phyloP scores from a whole-genome alignment of 1,284 basidiomycete species.

The Neonothopanus nambi region DNA sequence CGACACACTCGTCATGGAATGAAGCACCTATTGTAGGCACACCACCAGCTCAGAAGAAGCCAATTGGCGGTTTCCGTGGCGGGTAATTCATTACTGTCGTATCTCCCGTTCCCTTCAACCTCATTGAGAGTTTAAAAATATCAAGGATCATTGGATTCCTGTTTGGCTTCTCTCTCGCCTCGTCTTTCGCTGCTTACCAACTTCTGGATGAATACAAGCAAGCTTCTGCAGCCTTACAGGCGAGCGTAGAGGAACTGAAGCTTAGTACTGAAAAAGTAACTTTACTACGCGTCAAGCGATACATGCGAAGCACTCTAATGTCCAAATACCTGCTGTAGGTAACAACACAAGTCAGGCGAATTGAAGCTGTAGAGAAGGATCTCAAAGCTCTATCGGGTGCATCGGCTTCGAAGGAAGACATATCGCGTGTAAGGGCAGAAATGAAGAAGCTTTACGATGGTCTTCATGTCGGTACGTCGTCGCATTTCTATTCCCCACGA shows the following conservation, averaged over 20 bases:
- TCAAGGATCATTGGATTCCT: constrained; percentile 84
- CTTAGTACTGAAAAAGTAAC: constrained; percentile 78
- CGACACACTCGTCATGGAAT: constrained; percentile 43
- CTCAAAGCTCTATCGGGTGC: constrained; percentile 71
- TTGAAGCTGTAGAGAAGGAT: constrained; percentile 88
- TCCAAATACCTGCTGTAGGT: constrained; percentile 49
- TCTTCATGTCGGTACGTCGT: constrained; percentile 67
- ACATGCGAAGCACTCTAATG: neutral
- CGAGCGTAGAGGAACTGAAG: constrained; percentile 86
- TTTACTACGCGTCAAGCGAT: neutral
- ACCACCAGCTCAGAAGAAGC: constrained; percentile 66
- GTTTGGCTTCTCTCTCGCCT: constrained; percentile 85
- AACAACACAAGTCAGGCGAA: constrained; percentile 79
- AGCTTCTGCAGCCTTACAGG: constrained; percentile 80
- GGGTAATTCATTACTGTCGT: constrained; percentile 53
- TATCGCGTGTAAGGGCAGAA: constrained; percentile 73
- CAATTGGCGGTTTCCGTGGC: constrained; percentile 83
- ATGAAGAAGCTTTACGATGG: constrained; percentile 86
- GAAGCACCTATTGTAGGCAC: constrained; percentile 58
- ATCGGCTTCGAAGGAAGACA: constrained; percentile 77
- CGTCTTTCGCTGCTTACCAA: constrained; percentile 84
- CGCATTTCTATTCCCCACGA: neutral
- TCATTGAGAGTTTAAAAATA: constrained; percentile 16
- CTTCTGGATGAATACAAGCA: constrained; percentile 88
- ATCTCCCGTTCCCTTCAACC: constrained; percentile 4